Base-by-base conservation (phyloP, 2,329 filamentous ascomycete genomes). In the Fonsecaea monophora region DNA sequence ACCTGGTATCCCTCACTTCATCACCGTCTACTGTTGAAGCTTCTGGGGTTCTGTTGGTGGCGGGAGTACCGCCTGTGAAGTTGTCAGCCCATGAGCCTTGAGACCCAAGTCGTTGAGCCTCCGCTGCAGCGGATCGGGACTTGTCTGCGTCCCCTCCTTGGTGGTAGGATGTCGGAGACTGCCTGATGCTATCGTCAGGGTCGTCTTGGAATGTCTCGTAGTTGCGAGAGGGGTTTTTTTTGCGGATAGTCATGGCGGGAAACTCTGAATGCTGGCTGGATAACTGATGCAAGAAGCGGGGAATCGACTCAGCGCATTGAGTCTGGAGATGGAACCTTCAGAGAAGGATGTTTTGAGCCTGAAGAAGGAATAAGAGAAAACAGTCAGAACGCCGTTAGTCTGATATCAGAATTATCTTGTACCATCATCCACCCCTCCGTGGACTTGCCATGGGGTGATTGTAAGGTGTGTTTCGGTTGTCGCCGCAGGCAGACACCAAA, bases 31-130 rank as follows among this genome's bases (percentile, higher is more conserved):
- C 63, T 0, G 67, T 68, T 35, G 69, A 71, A 13, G 65, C 65
- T 13, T 62, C 32, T 21, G 69, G 69, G 7, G 69, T 71, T 12
- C 18, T 53, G 59, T 68, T 59, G 18, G 67, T 68, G n/a, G 63
- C 53, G 4, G 69, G 67, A 13, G 69, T 71, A 15, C 63, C 63
- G 37, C 69, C 67, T 8, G 60, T 58, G 34, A 69, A 71, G 25
- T 64, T 68, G 54, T 71, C 69, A 15, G 61, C 65, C 70, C 70
- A 71, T 40, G 67, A 70, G 40, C 66, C 68, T 55, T 65, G 57
- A n/a, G 70, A 71, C 18, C 56, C 70, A 32, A 71, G 64, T 42
- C 68, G 60, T 50, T 66, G 70, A 32, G 70, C 70, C 55, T 71
- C 70, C 15, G 50, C 64, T 15, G 67, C 70, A 35, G 68, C 70